phyloP scores from a whole-genome alignment of 2,329 filamentous ascomycete genomes.

The Penicillium occitanis region DNA sequence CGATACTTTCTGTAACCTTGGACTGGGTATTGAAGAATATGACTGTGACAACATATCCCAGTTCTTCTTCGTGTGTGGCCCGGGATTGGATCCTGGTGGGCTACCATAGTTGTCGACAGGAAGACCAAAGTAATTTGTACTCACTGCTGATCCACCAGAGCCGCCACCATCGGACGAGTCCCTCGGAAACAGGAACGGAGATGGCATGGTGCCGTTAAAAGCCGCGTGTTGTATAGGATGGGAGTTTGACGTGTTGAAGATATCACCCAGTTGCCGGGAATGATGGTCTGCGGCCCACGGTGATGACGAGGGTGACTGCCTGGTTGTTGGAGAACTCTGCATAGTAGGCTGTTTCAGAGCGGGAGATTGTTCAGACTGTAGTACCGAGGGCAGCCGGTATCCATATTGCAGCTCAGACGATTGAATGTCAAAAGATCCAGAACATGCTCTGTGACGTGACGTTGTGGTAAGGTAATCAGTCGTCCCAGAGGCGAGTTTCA shows the following conservation, averaged over 20 bases:
- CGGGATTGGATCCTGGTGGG: conserved; percentile 60
- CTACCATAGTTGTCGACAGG: conserved; percentile 62
- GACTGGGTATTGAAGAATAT: conserved; percentile 63
- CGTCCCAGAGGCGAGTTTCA: neutral
- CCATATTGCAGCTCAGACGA: conserved; percentile 13
- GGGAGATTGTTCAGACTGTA: neutral
- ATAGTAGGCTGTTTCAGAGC: conserved; percentile 4
- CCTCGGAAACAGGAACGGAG: conserved; percentile 53
- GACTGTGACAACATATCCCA: conserved; percentile 71
- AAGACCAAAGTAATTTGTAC: conserved; percentile 86
- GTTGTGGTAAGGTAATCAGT: neutral
- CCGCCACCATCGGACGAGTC: conserved; percentile 41
- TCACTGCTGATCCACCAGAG: conserved; percentile 45
- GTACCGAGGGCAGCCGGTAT: conserved; percentile 4
- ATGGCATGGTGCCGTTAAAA: conserved; percentile 57
- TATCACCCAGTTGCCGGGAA: conserved; percentile 25
- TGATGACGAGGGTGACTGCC: conserved; percentile 13
- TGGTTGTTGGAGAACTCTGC: conserved; percentile 14
- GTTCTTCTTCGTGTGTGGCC: conserved; percentile 64
- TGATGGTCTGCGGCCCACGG: conserved; percentile 19
- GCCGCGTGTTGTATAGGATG: conserved; percentile 54
- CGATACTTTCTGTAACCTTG: conserved; percentile 25
- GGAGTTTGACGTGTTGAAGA: conserved; percentile 49
- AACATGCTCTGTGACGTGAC: conserved; percentile 10
- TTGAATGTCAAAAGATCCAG: neutral